Conservation (phyloP, 1,284 basidiomycete genomes). For the Rhodotorula sp. region DNA sequence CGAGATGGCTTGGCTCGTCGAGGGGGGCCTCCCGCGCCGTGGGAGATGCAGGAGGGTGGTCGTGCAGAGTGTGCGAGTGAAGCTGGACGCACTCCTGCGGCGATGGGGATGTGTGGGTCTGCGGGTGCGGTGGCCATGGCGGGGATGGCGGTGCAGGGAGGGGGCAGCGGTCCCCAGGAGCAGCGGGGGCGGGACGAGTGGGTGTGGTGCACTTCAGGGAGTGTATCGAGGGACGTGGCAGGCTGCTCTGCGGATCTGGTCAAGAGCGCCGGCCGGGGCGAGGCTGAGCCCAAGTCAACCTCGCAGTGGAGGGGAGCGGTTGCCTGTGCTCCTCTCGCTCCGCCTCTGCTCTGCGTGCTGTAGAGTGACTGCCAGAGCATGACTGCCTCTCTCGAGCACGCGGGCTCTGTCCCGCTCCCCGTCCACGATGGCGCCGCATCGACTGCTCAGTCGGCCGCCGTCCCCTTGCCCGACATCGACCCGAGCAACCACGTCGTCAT, state of each 20-base stretch:
- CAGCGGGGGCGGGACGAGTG: too few relatives aligned
- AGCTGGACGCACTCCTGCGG: neutral
- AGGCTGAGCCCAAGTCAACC: too few relatives aligned
- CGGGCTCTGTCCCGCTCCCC: neutral
- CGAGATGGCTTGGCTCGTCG: too few relatives aligned
- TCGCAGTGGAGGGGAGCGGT: too few relatives aligned
- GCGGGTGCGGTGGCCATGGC: neutral
- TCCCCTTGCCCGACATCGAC: constrained; percentile 10
- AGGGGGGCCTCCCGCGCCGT: too few relatives aligned
- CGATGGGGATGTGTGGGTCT: constrained; percentile 23
- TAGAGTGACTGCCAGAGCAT: neutral
- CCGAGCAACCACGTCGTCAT: constrained; percentile 39
- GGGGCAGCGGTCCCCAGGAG: neutral
- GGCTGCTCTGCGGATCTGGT: too few relatives aligned
- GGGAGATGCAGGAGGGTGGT: neutral
- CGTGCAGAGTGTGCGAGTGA: neutral
- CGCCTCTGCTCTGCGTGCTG: too few relatives aligned
- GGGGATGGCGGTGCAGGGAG: neutral
- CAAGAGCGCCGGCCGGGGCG: too few relatives aligned
- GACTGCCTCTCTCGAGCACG: neutral
- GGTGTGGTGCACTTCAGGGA: too few relatives aligned
- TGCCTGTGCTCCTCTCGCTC: neutral
- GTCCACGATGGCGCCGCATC: constrained; percentile 12
- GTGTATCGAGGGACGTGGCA: too few relatives aligned
- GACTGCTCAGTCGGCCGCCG: neutral